Evolutionary conservation across 2,329 filamentous ascomycete genomes (phyloP), one percentile per base, ranked within the genome.

Genomic region (Talaromyces sp.): DNA sequence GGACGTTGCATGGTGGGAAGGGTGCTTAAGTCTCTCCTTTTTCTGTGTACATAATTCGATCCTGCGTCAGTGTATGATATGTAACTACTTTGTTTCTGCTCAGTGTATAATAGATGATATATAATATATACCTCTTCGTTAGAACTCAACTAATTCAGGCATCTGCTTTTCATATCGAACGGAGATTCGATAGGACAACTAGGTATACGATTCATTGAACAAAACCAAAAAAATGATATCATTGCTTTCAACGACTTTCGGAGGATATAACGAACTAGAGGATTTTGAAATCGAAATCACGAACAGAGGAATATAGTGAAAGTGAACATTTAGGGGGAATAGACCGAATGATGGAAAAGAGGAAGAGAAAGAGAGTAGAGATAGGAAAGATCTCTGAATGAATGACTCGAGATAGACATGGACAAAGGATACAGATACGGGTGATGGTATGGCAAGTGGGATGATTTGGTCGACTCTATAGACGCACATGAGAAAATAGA

Each of bases 1-100:
- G 73, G 33, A 66, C 63, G 19, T 35, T 47, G 47, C 66, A 66
- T 64, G 54, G 65, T 33, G 41, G 54, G 33, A 68, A 68, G 43
- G 62, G 64, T 31, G 43, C 59, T n/a, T 66, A 57, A n/a, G 22
- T 19, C 17, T 35, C 8, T 54, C 10, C n/a, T 22, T 15, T 13
- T 10, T n/a, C 7, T n/a, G 2, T 37, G 13, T 37, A 37, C 13
- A 37, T 37, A 37, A 7, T 3, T 13, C 4, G 11, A 37, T 13
- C 9, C 7, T 10, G 5, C 9, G 35, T 37, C 9, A 4, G 35
- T 37, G 35, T 56, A 56, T 39, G 31, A 37, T 22, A 56, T 39
- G 1, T 37, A 39, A 3, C 8, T 25, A 17, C 15, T 52, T n/a
- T 31, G 15, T 11, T 47, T 22, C 27, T n/a, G 11, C 31, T 54